Conservation (phyloP, 2,329 filamentous ascomycete species). For the Pseudogymnoascus sp. region DNA sequence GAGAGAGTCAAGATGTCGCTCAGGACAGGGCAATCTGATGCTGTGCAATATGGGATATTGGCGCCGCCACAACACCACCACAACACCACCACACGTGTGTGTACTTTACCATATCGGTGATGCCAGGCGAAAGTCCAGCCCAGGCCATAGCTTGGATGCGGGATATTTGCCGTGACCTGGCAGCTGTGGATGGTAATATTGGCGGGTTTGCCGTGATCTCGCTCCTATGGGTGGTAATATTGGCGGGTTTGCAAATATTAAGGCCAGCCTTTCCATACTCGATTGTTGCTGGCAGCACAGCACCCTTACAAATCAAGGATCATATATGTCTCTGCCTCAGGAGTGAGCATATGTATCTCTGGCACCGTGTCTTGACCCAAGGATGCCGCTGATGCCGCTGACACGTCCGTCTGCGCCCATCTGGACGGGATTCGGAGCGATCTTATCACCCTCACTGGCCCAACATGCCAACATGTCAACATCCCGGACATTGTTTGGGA, state of each 20-base stretch:
- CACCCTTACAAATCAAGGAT: not conserved
- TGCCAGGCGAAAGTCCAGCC: not conserved
- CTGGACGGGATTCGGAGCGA: not conserved
- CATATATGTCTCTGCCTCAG: not conserved
- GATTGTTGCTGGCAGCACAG: not conserved
- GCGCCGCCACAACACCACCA: constrained; percentile 3
- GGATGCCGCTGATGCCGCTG: constrained; percentile 5
- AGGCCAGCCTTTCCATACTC: not conserved
- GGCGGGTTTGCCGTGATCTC: not conserved
- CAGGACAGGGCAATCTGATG: constrained; percentile 8
- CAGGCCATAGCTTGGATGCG: not conserved
- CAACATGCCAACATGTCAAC: not conserved
- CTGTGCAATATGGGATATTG: constrained; percentile 2
- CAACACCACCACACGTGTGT: not conserved
- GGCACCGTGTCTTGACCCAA: not conserved
- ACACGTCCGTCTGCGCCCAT: not conserved
- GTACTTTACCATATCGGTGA: not conserved
- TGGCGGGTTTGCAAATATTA: not conserved
- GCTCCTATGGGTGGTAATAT: not conserved
- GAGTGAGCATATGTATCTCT: not conserved
- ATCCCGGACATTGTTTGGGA: not conserved
- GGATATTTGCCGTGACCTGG: constrained; percentile 5
- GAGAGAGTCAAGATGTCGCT: not conserved
- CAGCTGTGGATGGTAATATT: not conserved
- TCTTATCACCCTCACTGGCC: not conserved